Evolutionary conservation across 495 filamentous ascomycete species (phyloP), one percentile per base, ranked within the genome.

Genomic region (Xylaria curta): DNA sequence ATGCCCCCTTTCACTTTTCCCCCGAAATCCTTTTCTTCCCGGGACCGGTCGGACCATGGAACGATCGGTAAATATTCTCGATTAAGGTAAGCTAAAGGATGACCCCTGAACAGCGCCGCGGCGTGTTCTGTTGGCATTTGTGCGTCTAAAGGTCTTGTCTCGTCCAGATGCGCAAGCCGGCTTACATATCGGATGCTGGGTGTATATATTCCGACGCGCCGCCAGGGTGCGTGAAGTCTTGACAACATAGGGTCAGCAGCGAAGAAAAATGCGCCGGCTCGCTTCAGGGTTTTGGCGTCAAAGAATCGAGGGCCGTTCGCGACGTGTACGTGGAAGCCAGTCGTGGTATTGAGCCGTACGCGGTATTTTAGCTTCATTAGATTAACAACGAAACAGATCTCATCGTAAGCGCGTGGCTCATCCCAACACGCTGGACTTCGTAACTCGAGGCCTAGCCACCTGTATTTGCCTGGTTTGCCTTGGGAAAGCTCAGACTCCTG

Each of bases 251-350:
- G 80, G 54, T 83, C 81, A 38, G 81, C 81, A 15, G 80, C 79
- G 69, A 78, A 84, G 4, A 81, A 68, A 19, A 85, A 78, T 8
- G 74, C 69, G 7, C 78, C 69, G 1, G 84, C 56, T n/a, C 81
- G 82, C 47, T 78, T 80, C 2, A 82, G 44, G 0, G 73, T 75
- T 2, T 68, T 59, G 3, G 78, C 53, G 4, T 73, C 53, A 56
- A 82, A 81, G n/a, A 62, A 67, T 1, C 72, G 60, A 15, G 3
- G 46, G 19, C 76, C 78, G 58, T 81, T 78, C 4, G 79, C 83
- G 4, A 86, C 72, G 62, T 83, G 81, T 38, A 84, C 81, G 40
- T 83, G 80, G 5, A 85, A 71, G 24, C 81, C 80, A 42, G 76
- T 79, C 3, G 68, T 72, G 0, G 66, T 51, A 72, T 85, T 83